Evolutionary conservation across 495 filamentous ascomycete genomes (phyloP).

Genomic region (Neurospora cerealis): DNA sequence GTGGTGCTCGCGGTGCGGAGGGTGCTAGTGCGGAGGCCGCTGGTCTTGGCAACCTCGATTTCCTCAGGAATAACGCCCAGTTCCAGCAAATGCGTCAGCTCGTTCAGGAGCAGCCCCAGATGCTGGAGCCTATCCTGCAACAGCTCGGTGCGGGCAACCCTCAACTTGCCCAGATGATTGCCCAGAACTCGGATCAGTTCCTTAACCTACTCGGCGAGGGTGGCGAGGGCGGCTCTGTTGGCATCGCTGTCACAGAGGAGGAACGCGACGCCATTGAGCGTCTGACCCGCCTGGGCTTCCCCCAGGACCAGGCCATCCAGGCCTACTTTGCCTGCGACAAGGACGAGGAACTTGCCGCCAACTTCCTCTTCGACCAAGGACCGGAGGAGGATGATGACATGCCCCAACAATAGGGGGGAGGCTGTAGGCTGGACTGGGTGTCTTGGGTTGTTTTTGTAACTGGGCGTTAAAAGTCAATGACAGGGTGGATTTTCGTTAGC

Average conservation of each 20-base stretch:
- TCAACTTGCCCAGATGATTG: slow-evolving; percentile 83
- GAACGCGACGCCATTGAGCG: slow-evolving; percentile 95
- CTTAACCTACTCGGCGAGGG: slow-evolving; percentile 79
- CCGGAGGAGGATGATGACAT: slow-evolving; percentile 68
- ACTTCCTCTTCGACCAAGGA: slow-evolving; percentile 87
- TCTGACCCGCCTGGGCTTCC: slow-evolving; percentile 82
- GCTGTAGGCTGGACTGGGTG: neutral
- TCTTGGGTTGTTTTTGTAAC: neutral
- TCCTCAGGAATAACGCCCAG: slow-evolving; percentile 89
- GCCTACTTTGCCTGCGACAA: slow-evolving; percentile 99
- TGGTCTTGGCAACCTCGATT: slow-evolving; percentile 72
- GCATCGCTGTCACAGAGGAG: slow-evolving; percentile 87
- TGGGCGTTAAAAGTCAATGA: neutral
- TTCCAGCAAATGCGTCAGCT: slow-evolving; percentile 96
- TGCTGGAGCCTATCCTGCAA: slow-evolving; percentile 96
- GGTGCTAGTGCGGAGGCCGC: slow-evolving; percentile 29
- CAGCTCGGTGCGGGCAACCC: slow-evolving; percentile 95
- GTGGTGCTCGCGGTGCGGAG: slow-evolving; percentile 19
- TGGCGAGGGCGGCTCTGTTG: slow-evolving; percentile 66
- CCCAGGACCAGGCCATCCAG: slow-evolving; percentile 88
- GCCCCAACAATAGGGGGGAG: slow-evolving; percentile 16
- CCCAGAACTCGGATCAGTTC: slow-evolving; percentile 85
- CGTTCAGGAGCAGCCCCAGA: slow-evolving; percentile 92
- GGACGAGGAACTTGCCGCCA: slow-evolving; percentile 95
- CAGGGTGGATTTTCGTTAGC: neutral